These are phyloP conservation scores for Bruguiera sexangula DNA, from an alignment of 345 rosid genomes.

Conservation along the genomic window DNA sequence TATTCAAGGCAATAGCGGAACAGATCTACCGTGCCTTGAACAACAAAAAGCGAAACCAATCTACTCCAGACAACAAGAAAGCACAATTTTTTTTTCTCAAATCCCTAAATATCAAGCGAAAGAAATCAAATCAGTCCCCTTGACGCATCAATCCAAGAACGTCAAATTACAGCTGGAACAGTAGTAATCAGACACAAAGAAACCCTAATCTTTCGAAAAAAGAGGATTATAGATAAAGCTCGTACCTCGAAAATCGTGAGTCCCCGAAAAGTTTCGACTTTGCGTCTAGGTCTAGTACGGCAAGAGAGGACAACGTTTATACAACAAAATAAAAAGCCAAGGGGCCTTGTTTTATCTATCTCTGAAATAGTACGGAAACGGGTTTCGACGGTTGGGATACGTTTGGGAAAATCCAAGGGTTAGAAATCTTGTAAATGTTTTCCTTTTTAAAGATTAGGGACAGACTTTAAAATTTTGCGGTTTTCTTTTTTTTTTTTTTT, in stretches of 20 bases:
- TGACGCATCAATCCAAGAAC: too few species aligned
- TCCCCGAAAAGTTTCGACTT: background rate
- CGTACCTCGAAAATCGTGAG: slow-evolving; percentile 1
- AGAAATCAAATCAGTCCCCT: too few species aligned
- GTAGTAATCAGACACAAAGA: background rate
- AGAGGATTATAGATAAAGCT: too few species aligned
- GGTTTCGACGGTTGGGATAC: slow-evolving; percentile 17
- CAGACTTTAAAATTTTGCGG: too few species aligned
- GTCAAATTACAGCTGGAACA: background rate
- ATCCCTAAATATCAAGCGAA: too few species aligned
- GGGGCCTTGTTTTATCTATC: background rate
- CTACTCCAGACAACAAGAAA: too few species aligned
- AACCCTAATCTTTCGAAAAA: background rate
- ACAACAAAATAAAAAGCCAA: background rate
- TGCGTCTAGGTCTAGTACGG: background rate
- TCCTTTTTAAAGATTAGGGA: too few species aligned
- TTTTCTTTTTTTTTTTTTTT: too few species aligned
- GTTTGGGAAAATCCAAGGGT: slow-evolving; percentile 10
- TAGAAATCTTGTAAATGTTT: background rate
- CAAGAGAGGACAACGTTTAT: background rate
- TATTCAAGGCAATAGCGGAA: too few species aligned
- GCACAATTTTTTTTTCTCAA: too few species aligned
- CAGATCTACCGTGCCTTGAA: too few species aligned
- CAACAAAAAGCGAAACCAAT: too few species aligned
- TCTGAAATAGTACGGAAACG: background rate